Evolutionary conservation across 306 rosid genomes (phyloP).

Genomic region (Mimosa bimucronata): DNA sequence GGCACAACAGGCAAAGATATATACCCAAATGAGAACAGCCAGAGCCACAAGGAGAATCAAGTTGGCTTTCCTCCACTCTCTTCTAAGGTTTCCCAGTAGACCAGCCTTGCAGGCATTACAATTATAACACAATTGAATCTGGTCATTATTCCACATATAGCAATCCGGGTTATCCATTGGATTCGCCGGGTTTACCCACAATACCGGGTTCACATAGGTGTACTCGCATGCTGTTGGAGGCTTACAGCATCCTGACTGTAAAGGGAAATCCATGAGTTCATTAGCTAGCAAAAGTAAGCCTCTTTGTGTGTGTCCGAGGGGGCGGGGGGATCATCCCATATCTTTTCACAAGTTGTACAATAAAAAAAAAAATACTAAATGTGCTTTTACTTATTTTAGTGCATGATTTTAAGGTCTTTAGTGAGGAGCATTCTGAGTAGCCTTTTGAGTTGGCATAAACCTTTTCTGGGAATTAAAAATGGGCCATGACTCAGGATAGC

Average conservation of each 20-base stretch:
- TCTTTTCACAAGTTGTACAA: conserved; percentile 35
- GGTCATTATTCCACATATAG: conserved; percentile 87
- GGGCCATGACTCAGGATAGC: conserved; percentile 33
- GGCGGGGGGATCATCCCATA: conserved; percentile 41
- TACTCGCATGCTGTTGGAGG: conserved; percentile 82
- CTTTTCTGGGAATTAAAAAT: not conserved
- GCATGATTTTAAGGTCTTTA: conserved; percentile 37
- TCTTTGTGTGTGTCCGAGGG: conserved; percentile 19
- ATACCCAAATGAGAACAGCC: conserved; percentile 75
- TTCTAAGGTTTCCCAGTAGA: conserved; percentile 76
- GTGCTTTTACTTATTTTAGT: conserved; percentile 25
- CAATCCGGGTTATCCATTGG: conserved; percentile 81
- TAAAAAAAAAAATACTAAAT: conserved; percentile 43
- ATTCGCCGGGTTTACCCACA: conserved; percentile 76
- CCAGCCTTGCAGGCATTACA: conserved; percentile 96
- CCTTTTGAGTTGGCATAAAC: conserved; percentile 13
- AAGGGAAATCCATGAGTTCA: conserved; percentile 19
- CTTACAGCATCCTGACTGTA: conserved; percentile 94
- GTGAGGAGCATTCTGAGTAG: conserved; percentile 1
- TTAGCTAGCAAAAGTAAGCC: not conserved
- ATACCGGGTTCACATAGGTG: conserved; percentile 71
- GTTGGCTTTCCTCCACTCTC: conserved; percentile 89
- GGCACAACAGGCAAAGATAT: conserved; percentile 88
- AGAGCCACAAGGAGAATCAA: conserved; percentile 76
- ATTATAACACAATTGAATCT: conserved; percentile 73